Evolutionary conservation across 306 rosid species (phyloP).

Genomic region (Cucurbita maxima): DNA sequence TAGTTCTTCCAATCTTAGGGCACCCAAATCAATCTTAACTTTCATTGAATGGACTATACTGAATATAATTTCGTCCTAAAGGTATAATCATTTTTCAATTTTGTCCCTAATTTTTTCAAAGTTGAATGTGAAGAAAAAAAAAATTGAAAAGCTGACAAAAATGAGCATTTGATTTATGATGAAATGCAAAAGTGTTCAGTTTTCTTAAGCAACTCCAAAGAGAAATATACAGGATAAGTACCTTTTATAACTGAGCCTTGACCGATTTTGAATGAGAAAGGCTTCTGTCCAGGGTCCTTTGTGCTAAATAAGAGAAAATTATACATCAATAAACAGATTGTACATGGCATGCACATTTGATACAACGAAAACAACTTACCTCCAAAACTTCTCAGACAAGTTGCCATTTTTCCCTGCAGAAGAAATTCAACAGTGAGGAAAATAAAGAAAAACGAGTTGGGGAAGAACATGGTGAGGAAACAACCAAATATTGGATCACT

Average conservation of each 20-base stretch:
- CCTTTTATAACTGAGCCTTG: slow-evolving; percentile 85
- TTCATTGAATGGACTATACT: background rate
- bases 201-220: background rate
- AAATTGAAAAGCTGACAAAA: background rate
- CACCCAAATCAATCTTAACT: background rate
- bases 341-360: background rate
- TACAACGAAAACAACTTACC: slow-evolving; percentile 20
- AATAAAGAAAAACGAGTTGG: background rate
- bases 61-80: background rate
- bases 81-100: background rate
- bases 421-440: background rate
- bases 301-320: slow-evolving; percentile 34
- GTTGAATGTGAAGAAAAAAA: background rate
- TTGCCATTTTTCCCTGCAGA: slow-evolving; percentile 63
- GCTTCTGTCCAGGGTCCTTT: slow-evolving; percentile 77
- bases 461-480: background rate
- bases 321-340: background rate
- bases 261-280: slow-evolving; percentile 73
- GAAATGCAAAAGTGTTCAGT: background rate
- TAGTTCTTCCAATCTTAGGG: background rate
- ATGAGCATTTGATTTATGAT: background rate
- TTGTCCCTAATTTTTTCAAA: background rate
- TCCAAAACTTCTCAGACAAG: slow-evolving; percentile 85
- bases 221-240: slow-evolving; percentile 2
- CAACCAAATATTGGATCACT: background rate